Base-by-base conservation (phyloP, 257 asterid species). In the Scutellaria galericulata region DNA sequence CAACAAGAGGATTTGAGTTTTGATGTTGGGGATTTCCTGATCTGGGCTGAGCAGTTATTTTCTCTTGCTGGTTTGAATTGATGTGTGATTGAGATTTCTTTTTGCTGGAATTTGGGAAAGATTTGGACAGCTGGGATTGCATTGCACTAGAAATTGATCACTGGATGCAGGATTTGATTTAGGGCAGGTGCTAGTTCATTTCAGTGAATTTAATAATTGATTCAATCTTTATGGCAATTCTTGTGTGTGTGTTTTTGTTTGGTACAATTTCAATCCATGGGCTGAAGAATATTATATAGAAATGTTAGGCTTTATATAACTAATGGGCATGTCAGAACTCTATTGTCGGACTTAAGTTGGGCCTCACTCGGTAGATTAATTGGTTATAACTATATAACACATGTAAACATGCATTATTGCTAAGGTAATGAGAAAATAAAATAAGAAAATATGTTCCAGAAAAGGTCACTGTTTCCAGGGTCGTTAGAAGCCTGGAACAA, bases 101-200 rank as follows among this genome's bases (percentile, higher is more conserved):
- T 55, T 65, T 67, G 13, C 44, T 62, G 62, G 68, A 45, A 62
- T 40, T 37, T 45, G 55, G 46, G 56, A 15, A 56, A 22, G 63
- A 48, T 66, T 54, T 74, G 64, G 41, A 39, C 76, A 13, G 13
- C 44, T 71, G 66, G 66, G 72, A 50, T 77, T 68, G 64, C 35
- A 10, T 50, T 57, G 53, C 15, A 52, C 62, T 73, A 70, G 73
- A 39, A 20, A 40, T 41, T 52, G 58, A 40, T 59, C 72, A 3
- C 72, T 74, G 72, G 68, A 70, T 65, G 27, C 78, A 66, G 74
- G 76, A 66, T 66, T 77, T 60, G 69, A 60, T 68, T 64, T 61
- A 58, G 68, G 48, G 68, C 66, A 68, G 66, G 73, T 50, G 52
- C 7, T 15, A 9, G 27, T 35, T 74, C 47, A 41, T 61, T 66